phyloP scores from a whole-genome alignment of 2,329 filamentous ascomycete species.

The Ophiostoma triangulosporum region DNA sequence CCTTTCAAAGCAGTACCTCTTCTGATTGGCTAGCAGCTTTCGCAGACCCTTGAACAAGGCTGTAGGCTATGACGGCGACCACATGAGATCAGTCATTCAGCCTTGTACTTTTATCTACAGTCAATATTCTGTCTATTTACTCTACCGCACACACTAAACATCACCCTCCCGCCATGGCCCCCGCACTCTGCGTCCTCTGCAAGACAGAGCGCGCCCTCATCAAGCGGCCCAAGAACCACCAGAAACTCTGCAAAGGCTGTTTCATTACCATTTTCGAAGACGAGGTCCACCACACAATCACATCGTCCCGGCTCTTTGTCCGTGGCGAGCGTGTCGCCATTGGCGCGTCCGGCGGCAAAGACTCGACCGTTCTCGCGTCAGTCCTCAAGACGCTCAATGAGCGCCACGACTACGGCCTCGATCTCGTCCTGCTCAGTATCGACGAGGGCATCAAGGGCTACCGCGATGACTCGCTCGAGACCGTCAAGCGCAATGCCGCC shows the following conservation, averaged over 20 bases:
- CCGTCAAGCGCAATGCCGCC: conserved; percentile 81
- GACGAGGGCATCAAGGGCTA: conserved; percentile 98
- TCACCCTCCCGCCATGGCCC: conserved; percentile 49
- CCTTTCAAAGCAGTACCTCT: not conserved
- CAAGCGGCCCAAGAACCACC: conserved; percentile 84
- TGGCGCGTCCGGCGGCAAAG: conserved; percentile 91
- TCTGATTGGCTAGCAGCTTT: conserved; percentile 5
- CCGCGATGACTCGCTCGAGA: conserved; percentile 88
- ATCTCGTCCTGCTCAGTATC: conserved; percentile 78
- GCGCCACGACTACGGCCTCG: conserved; percentile 70
- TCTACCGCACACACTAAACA: not conserved
- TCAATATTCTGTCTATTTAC: not conserved
- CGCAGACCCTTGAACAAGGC: conserved; percentile 2
- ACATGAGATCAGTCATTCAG: not conserved
- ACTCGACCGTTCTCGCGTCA: conserved; percentile 89
- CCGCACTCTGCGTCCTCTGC: conserved; percentile 63
- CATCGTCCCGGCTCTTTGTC: conserved; percentile 63
- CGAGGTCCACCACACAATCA: conserved; percentile 89
- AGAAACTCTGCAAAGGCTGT: conserved; percentile 82
- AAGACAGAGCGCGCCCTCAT: conserved; percentile 68
- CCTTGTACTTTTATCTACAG: not conserved
- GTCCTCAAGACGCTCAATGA: conserved; percentile 92
- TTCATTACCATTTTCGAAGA: conserved; percentile 82
- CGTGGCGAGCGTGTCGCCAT: conserved; percentile 82
- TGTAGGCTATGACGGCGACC: not conserved